phyloP scores from a whole-genome alignment of 768 basidiomycete species.

The Tulasnella calospora region DNA sequence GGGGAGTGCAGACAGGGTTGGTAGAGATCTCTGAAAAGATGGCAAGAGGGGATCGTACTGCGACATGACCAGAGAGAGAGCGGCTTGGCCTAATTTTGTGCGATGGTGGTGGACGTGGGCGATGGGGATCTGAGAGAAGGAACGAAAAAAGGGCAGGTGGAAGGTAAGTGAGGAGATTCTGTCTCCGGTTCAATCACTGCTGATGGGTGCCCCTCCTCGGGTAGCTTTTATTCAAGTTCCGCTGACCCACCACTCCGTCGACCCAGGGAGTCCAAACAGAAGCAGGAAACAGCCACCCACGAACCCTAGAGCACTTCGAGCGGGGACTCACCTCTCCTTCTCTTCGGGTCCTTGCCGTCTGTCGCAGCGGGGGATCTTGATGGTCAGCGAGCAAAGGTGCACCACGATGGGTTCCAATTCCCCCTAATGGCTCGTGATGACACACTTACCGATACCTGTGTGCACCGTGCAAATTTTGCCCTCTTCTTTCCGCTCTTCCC shows the following conservation, averaged over 20 bases:
- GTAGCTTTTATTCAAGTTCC: slow-evolving; percentile 13
- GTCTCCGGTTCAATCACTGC: background rate
- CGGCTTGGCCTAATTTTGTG: background rate
- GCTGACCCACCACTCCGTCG: background rate
- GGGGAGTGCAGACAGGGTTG: slow-evolving; percentile 13
- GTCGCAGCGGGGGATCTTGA: background rate
- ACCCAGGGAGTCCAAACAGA: background rate
- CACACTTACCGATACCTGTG: background rate
- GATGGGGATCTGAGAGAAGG: slow-evolving; percentile 20
- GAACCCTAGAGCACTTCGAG: background rate
- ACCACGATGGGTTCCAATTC: background rate
- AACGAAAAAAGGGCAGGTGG: background rate
- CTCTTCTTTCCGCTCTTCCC: background rate
- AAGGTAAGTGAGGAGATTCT: slow-evolving; percentile 8
- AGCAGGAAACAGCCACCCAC: slow-evolving; percentile 8
- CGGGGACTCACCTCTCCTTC: slow-evolving; percentile 5
- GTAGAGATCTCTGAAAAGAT: slow-evolving; percentile 23
- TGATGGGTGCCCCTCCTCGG: background rate
- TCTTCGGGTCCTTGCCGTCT: background rate
- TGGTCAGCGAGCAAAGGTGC: background rate
- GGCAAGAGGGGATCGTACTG: slow-evolving; percentile 25
- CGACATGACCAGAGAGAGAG: background rate
- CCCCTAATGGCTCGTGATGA: background rate
- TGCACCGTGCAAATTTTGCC: background rate
- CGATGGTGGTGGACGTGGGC: slow-evolving; percentile 14